Evolutionary conservation across 2,329 filamentous ascomycete genomes (phyloP).

Genomic region (Fulvia fulva): DNA sequence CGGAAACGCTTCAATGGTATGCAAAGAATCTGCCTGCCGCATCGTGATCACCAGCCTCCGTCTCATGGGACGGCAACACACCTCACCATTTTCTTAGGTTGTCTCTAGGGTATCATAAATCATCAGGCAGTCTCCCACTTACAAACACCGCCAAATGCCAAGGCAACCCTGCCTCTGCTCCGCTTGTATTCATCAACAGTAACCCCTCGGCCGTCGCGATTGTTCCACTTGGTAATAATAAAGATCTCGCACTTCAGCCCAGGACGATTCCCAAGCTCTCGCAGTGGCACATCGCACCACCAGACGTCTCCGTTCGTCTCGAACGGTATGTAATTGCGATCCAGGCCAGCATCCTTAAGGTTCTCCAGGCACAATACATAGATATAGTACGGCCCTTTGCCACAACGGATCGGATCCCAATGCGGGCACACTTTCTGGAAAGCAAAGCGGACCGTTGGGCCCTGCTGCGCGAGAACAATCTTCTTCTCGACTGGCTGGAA

Average conservation of each 20-base stretch:
- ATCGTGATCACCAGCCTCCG: background rate
- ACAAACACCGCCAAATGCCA: conserved; percentile 49
- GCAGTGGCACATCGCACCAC: conserved; percentile 69
- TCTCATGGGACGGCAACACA: no score
- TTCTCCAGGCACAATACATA: conserved; percentile 67
- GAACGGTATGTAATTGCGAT: conserved; percentile 66
- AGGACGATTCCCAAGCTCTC: conserved; percentile 58
- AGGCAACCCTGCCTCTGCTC: conserved; percentile 45
- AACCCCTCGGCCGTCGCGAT: conserved; percentile 51
- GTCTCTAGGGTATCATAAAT: conserved; percentile 3
- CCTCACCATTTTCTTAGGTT: no score
- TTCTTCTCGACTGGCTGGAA: conserved; percentile 59
- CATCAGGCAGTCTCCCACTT: conserved; percentile 51
- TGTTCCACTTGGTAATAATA: conserved; percentile 54
- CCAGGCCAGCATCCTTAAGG: conserved; percentile 51
- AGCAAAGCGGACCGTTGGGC: conserved; percentile 60
- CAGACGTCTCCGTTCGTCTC: conserved; percentile 72
- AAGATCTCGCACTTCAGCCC: conserved; percentile 65
- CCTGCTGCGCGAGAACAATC: conserved; percentile 57
- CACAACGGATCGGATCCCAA: conserved; percentile 70
- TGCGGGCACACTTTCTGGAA: conserved; percentile 77
- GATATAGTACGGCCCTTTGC: conserved; percentile 61
- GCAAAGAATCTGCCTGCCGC: background rate
- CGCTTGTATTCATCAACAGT: conserved; percentile 46
- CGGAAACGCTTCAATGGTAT: background rate